A percentile compares a stretch with the other conserved stretches of the same genome.
Conservation (phyloP, 208 protist species). For the Leishmania turanica region DNA sequence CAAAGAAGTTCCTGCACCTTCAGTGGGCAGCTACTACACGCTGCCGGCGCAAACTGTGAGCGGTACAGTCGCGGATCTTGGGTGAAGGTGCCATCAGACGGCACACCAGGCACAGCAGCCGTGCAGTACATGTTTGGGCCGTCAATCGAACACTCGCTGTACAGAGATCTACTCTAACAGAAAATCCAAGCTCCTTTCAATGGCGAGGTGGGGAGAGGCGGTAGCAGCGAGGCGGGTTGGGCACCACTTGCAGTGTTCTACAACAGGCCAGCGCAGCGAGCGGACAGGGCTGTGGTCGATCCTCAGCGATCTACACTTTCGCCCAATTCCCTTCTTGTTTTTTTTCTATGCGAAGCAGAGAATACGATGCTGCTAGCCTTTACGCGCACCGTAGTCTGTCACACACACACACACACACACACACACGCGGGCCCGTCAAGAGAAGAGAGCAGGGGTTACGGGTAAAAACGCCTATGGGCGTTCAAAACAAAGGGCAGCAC, state of each 20-base stretch:
- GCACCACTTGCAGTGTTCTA: neutral
- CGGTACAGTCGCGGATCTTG: conserved; percentile 7
- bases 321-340: neutral
- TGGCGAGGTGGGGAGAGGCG: neutral
- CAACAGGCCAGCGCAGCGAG: neutral
- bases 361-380: neutral
- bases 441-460: neutral
- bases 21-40: neutral
- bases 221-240: neutral
- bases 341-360: neutral
- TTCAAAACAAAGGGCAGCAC: neutral
- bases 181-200: neutral
- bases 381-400: neutral
- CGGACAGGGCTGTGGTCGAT: neutral
- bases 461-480: too few relatives aligned
- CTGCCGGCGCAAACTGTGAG: neutral
- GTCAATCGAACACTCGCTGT: neutral
- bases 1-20: conserved; percentile 43
- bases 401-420: neutral
- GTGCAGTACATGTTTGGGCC: neutral
- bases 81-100: conserved; percentile 29
- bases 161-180: neutral
- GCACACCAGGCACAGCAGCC: too few relatives aligned
- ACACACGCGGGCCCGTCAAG: too few relatives aligned
- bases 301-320: neutral